phyloP scores from a whole-genome alignment of 352 stramenopile species.

The Thalassiosira exigua region DNA sequence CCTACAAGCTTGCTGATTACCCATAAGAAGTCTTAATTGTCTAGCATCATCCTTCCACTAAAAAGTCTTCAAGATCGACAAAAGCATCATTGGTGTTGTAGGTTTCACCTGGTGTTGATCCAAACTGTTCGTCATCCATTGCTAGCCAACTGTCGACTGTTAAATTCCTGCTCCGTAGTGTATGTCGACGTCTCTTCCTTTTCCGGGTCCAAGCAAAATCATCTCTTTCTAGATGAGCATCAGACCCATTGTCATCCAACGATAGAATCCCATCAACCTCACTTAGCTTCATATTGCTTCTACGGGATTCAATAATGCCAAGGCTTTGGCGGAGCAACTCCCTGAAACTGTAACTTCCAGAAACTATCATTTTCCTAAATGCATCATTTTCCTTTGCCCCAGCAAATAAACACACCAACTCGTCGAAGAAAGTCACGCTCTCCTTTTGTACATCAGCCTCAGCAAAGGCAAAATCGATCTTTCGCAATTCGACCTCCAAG shows the following conservation, averaged over 20 bases:
- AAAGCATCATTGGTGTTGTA: slow-evolving; percentile 52
- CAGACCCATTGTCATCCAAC: slow-evolving; percentile 24
- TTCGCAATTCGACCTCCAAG: slow-evolving; percentile 43
- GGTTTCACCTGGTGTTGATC: slow-evolving; percentile 37
- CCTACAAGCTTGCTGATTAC: no score
- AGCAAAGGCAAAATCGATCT: slow-evolving; percentile 28
- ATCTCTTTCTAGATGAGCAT: slow-evolving; percentile 7
- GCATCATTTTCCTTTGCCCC: no score
- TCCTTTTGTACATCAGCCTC: no score
- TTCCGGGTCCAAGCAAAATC: slow-evolving; percentile 6
- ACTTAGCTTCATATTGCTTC: no score
- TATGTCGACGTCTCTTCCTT: slow-evolving; percentile 28
- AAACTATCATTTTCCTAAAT: no score
- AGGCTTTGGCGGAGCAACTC: no score
- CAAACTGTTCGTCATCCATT: slow-evolving; percentile 54
- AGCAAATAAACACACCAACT: no score
- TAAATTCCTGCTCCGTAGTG: slow-evolving; percentile 51
- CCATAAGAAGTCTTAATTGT: no score
- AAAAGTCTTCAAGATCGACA: slow-evolving; percentile 65
- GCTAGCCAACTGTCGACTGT: slow-evolving; percentile 60
- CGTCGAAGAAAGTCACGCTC: no score
- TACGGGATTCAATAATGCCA: no score
- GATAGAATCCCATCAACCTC: no score
- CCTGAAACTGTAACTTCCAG: no score
- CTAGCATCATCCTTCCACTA: slow-evolving; percentile 54